These are phyloP conservation scores for Dicorynia guianensis DNA, from an alignment of 306 rosid species.

Conservation along the genomic window DNA sequence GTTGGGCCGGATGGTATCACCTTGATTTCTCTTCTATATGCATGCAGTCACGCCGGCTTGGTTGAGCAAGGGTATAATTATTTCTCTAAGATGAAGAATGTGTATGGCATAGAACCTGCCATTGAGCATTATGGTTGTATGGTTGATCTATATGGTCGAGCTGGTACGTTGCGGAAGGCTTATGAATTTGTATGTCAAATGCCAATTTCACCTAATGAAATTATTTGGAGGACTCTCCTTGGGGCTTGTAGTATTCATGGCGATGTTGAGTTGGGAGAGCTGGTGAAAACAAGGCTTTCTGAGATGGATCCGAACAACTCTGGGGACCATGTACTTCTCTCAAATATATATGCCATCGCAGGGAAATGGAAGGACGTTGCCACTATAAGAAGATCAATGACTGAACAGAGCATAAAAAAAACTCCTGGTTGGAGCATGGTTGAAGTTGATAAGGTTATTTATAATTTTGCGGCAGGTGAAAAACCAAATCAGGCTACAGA, in stretches of 20 bases:
- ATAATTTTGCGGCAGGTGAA: slow-evolving; percentile 75
- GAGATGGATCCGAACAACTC: slow-evolving; percentile 78
- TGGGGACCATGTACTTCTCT: slow-evolving; percentile 79
- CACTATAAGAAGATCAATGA: slow-evolving; percentile 72
- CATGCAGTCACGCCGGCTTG: slow-evolving; percentile 83
- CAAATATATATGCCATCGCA: slow-evolving; percentile 75
- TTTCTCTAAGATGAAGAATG: slow-evolving; percentile 68
- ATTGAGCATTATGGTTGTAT: slow-evolving; percentile 90
- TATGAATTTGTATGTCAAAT: slow-evolving; percentile 67
- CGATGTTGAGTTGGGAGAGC: slow-evolving; percentile 68
- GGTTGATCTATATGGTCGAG: slow-evolving; percentile 87
- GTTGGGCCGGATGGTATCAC: slow-evolving; percentile 71
- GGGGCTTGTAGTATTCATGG: slow-evolving; percentile 96
- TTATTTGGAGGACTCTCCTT: slow-evolving; percentile 88
- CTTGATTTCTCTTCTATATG: slow-evolving; percentile 78
- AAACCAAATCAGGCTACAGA: slow-evolving; percentile 57
- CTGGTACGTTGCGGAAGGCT: slow-evolving; percentile 76
- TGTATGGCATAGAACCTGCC: slow-evolving; percentile 64
- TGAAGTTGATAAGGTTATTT: slow-evolving; percentile 77
- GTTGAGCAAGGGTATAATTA: slow-evolving; percentile 65
- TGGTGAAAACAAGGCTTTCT: slow-evolving; percentile 72
- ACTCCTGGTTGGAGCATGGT: slow-evolving; percentile 85
- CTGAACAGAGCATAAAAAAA: slow-evolving; percentile 60
- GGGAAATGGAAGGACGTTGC: slow-evolving; percentile 89
- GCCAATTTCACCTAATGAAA: slow-evolving; percentile 73